Base-by-base conservation (phyloP, 2,329 filamentous ascomycete genomes). In the Phyllosticta citrichinensis region DNA sequence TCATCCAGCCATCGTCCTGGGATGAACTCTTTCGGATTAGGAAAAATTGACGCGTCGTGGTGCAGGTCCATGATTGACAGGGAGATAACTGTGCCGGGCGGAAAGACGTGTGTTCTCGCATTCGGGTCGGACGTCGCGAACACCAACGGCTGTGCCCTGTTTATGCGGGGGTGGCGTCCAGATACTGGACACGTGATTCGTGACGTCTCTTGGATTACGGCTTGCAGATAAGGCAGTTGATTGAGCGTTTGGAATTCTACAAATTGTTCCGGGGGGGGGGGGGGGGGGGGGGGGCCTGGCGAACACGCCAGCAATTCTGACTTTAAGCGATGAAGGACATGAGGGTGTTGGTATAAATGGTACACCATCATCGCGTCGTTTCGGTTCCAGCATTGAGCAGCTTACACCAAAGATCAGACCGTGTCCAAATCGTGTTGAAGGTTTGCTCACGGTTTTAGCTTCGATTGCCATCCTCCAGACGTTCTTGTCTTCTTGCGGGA, bases 321-420 rank as follows among this genome's bases (percentile, higher is more conserved):
- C 12, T 67, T 68, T 5, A 80, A 63, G 10, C 64, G 67, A 0
- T 54, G 12, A 1, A 73, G 63, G 6, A 74, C 66, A 0, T 61
- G 3, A 0, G 73, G 71, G 22, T 73, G 68, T 12, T 64, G 62
- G n/a, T 74, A 70, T 1, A 77, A 63, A 66, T 75, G 63, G 65
- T 70, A 78, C 5, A 71, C 68, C 5, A 71, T 64, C 4, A 73
- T 62, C 1, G 69, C 64, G 69, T 73, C 0, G 75, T 78, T 53
- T 75, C 69, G 5, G 71, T 73, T 2, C 74, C 76, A 5, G 19
- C 51, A 20, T 52, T 52, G 19, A 52, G 51, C 51, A 52, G 8
- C 19, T 52, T 52, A 3, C 17, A 52, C 12, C 22, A 5, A 40
- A 12, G 33, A 5, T 40, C 33, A 40, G 33, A 1, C 4, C 5